These are phyloP conservation scores for Saccharomycopsis amapae DNA, from an alignment of 805 yeast genomes.

Conservation along the genomic window DNA sequence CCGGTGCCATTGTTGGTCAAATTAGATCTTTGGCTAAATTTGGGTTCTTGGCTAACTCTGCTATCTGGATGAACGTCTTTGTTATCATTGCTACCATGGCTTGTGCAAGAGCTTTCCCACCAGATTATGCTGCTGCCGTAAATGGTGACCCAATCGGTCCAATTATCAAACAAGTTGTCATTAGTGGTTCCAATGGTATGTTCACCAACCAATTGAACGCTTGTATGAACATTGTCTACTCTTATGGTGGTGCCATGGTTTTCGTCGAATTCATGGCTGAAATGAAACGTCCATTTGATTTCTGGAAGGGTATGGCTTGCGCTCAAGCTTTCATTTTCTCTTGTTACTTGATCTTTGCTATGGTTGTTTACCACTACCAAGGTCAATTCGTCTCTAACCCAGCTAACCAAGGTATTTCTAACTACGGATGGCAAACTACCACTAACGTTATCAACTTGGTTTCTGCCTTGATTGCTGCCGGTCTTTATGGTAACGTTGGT, in stretches of 20 bases:
- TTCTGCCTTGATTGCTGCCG: slow-evolving; percentile 38
- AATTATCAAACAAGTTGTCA: slow-evolving; percentile 25
- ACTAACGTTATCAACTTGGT: slow-evolving; percentile 32
- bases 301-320: slow-evolving; percentile 39
- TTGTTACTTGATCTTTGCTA: slow-evolving; percentile 36
- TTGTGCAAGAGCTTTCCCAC: slow-evolving; percentile 31
- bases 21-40: slow-evolving; percentile 34
- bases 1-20: slow-evolving; percentile 38
- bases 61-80: slow-evolving; percentile 43
- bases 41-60: slow-evolving; percentile 37
- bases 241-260: slow-evolving; percentile 46
- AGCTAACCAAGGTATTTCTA: slow-evolving; percentile 38
- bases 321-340: slow-evolving; percentile 37
- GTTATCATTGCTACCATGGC: slow-evolving; percentile 38
- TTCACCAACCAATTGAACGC: slow-evolving; percentile 30
- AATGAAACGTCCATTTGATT: slow-evolving; percentile 41
- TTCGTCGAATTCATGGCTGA: slow-evolving; percentile 43
- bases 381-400: slow-evolving; percentile 40
- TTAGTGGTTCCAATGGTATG: slow-evolving; percentile 25
- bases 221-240: slow-evolving; percentile 39
- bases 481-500: slow-evolving; percentile 41
- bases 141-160: slow-evolving; percentile 24
- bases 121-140: slow-evolving; percentile 30
- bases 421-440: slow-evolving; percentile 33
- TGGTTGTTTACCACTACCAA: slow-evolving; percentile 37